phyloP scores from a whole-genome alignment of 805 yeast genomes.

The Hermanozyma aechmeae region DNA sequence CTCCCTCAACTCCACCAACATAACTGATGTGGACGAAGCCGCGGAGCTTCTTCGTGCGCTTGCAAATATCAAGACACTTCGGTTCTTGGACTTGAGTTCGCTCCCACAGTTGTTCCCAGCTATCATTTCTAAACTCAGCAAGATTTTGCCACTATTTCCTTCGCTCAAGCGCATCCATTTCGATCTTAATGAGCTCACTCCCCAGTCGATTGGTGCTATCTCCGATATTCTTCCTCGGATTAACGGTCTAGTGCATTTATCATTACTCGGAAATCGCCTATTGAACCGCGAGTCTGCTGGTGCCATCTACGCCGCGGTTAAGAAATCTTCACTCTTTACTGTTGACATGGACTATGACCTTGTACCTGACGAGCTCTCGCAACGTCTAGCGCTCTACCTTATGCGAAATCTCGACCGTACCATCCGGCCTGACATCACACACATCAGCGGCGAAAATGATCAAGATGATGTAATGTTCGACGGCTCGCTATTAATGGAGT shows the following conservation, averaged over 20 bases:
- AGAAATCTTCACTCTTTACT: slow-evolving; percentile 38
- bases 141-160: slow-evolving; percentile 35
- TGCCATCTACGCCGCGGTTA: slow-evolving; percentile 41
- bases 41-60: slow-evolving; percentile 27
- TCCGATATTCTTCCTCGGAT: slow-evolving; percentile 40
- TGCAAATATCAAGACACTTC: slow-evolving; percentile 27
- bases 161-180: slow-evolving; percentile 44
- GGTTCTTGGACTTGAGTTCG: slow-evolving; percentile 46
- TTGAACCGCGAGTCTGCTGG: slow-evolving; percentile 37
- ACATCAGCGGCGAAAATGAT: slow-evolving; percentile 14
- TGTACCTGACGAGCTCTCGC: slow-evolving; percentile 41
- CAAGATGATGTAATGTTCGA: slow-evolving; percentile 66
- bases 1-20: slow-evolving; percentile 42
- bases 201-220: slow-evolving; percentile 39
- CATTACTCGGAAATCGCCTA: slow-evolving; percentile 42
- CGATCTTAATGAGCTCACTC: slow-evolving; percentile 42
- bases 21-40: slow-evolving; percentile 32
- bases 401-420: slow-evolving; percentile 48
- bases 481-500: slow-evolving; percentile 64
- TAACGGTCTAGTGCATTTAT: slow-evolving; percentile 41
- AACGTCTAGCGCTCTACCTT: slow-evolving; percentile 45
- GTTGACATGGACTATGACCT: slow-evolving; percentile 47
- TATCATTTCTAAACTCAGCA: slow-evolving; percentile 34
- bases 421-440: slow-evolving; percentile 16
- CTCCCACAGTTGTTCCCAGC: slow-evolving; percentile 44